phyloP scores from a whole-genome alignment of 768 basidiomycete genomes.

The Tulasnella calospora region DNA sequence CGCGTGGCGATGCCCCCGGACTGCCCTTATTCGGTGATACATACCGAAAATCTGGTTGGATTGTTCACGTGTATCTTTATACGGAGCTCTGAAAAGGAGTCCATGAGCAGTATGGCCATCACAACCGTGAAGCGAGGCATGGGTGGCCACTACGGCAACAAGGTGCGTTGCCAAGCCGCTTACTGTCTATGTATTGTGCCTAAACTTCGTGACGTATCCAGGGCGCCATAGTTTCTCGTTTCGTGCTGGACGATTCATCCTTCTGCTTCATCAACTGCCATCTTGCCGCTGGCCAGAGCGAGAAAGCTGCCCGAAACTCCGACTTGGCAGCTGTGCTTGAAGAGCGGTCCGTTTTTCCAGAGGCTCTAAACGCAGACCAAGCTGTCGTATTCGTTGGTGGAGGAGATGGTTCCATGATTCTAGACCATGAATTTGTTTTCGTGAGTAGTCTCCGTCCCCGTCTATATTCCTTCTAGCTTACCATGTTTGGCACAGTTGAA shows the following conservation, averaged over 20 bases:
- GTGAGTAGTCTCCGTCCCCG: conserved; percentile 44
- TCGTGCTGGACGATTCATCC: conserved; percentile 87
- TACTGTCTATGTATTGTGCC: background rate
- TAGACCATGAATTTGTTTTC: conserved; percentile 93
- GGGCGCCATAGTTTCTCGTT: conserved; percentile 87
- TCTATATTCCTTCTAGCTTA: background rate
- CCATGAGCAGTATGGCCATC: conserved; percentile 64
- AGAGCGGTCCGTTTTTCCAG: conserved; percentile 62
- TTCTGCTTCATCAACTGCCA: conserved; percentile 96
- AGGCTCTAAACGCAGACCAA: conserved; percentile 43
- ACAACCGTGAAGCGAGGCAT: conserved; percentile 87
- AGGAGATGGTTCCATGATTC: conserved; percentile 85
- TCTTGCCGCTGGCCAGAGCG: conserved; percentile 89
- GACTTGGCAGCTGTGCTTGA: conserved; percentile 87
- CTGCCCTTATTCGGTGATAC: conserved; percentile 69
- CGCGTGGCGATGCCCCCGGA: conserved; percentile 67
- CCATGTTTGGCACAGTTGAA: conserved; percentile 50
- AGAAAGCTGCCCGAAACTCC: conserved; percentile 73
- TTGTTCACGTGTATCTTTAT: conserved; percentile 74
- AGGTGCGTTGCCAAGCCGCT: conserved; percentile 48
- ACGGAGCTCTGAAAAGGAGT: conserved; percentile 56
- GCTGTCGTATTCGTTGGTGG: conserved; percentile 71
- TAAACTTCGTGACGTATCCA: conserved; percentile 34
- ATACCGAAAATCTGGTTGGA: conserved; percentile 87
- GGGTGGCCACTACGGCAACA: conserved; percentile 91